Percentiles rank a stretch among this genome's conserved stretches.
phyloP scores from a whole-genome alignment of 805 yeast species.

The Candida ovalis region DNA sequence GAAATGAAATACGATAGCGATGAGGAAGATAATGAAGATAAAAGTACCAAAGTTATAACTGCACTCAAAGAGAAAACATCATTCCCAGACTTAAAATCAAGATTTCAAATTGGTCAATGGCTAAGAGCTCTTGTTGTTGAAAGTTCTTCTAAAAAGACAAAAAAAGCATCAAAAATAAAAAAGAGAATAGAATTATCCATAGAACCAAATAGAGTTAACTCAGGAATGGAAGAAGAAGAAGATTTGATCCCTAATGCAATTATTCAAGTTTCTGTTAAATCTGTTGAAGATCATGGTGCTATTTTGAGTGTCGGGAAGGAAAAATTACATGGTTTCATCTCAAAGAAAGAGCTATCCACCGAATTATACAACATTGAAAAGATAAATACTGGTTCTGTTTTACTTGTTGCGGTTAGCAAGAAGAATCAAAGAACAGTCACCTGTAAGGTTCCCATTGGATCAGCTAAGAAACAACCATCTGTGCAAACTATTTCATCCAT shows the following conservation, averaged over 20 bases:
- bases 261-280: conserved; percentile 72
- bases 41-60: conserved; percentile 20
- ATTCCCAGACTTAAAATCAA: conserved; percentile 51
- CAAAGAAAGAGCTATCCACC: conserved; percentile 57
- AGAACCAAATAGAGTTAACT: conserved; percentile 73
- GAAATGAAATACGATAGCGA: conserved; percentile 22
- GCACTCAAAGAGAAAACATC: conserved; percentile 30
- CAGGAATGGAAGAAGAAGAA: conserved; percentile 50
- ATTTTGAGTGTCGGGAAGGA: conserved; percentile 65
- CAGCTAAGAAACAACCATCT: conserved; percentile 45
- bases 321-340: conserved; percentile 64
- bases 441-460: conserved; percentile 43
- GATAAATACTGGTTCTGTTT: conserved; percentile 60
- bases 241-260: conserved; percentile 61
- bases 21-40: conserved; percentile 32
- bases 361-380: conserved; percentile 34
- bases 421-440: conserved; percentile 55
- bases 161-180: conserved; percentile 35
- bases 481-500: conserved; percentile 61
- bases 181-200: conserved; percentile 68
- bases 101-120: conserved; percentile 79
- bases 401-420: conserved; percentile 57
- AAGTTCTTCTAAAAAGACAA: conserved; percentile 33
- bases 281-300: conserved; percentile 91
- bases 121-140: conserved; percentile 74